Evolutionary conservation across 331 rosid species (phyloP), one percentile per base, ranked within the genome.

Genomic region (Quercus lobata): DNA sequence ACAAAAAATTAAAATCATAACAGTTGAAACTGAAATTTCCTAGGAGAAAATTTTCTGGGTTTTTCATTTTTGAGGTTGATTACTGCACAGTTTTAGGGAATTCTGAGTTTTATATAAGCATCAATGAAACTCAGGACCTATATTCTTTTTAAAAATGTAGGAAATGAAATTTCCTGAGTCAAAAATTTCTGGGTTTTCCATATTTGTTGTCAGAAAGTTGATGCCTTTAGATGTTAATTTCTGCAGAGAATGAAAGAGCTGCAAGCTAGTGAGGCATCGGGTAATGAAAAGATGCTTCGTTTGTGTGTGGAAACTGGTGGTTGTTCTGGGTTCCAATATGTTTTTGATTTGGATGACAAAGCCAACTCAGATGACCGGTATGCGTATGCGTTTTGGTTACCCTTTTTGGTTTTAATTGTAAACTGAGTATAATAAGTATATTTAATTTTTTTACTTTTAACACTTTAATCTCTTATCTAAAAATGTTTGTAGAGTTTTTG

Each of bases 281-380:
- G n/a, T 2, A 85, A 83, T 25, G 87, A 69, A 41, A 94, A 85
- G 90, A 53, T 88, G 90, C 97, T 94, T 61, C 94, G 97, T 18
- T 85, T 94, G 85, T 83, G 97, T 76, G 97, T 94, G 19, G 98
- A 94, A 86, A 94, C 88, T 4, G 98, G 98, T 62, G 98, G 98
- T 17, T 94, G 98, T 85, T 94, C 98, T 53, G 98, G 98, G 25
- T 94, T 94, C 76, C 97, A 92, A 81, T 92, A 94, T 84, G 97
- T 89, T 71, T 94, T 94, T 61, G 72, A 92, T 87, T 88, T 94
- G 71, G 97, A 92, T 58, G 87, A 86, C 76, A 85, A 78, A 87
- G 49, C 86, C 69, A 88, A 73, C 76, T 82, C 97, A 30, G 97
- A 94, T 57, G 98, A 94, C 79, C 90, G 93, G 97, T 92, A 58